Evolutionary conservation across 1,284 basidiomycete genomes (phyloP).

Genomic region (Tetrapyrgos nigripes): DNA sequence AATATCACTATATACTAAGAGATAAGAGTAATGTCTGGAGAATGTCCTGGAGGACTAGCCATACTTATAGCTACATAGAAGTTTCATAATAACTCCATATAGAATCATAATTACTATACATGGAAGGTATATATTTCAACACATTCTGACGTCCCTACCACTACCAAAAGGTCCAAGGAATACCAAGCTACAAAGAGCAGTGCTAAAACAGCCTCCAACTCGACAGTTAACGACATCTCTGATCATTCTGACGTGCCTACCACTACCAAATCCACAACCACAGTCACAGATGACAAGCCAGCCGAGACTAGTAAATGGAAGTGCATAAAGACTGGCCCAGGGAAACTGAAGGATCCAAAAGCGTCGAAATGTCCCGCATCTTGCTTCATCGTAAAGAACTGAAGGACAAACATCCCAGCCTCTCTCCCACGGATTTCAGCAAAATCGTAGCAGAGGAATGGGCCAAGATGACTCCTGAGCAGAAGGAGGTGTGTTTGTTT

Average conservation of each 20-base stretch:
- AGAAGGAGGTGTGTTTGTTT: slow-evolving; percentile 71
- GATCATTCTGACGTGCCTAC: slow-evolving; percentile 13
- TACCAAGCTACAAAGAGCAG: no score
- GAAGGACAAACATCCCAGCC: slow-evolving; percentile 67
- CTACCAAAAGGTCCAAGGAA: no score
- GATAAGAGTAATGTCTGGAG: no score
- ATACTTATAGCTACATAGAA: no score
- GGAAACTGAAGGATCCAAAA: slow-evolving; percentile 82
- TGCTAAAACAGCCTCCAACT: no score
- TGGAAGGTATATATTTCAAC: no score
- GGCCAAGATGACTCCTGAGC: slow-evolving; percentile 68
- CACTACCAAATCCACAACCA: slow-evolving; percentile 44
- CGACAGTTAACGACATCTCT: slow-evolving; percentile 18
- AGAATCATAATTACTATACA: no score
- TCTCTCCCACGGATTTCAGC: slow-evolving; percentile 79
- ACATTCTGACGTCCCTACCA: no score
- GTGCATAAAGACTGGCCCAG: slow-evolving; percentile 68
- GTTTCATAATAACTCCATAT: no score
- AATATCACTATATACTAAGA: no score
- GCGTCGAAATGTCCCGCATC: slow-evolving; percentile 95
- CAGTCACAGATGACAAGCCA: slow-evolving; percentile 39
- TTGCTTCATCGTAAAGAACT: slow-evolving; percentile 89
- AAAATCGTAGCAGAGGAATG: slow-evolving; percentile 78
- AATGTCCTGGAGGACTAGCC: no score
- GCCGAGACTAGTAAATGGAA: slow-evolving; percentile 52